Evolutionary conservation across 2,329 filamentous ascomycete species (phyloP), one percentile per base, ranked within the genome.

Genomic region (Clarireedia sp.): DNA sequence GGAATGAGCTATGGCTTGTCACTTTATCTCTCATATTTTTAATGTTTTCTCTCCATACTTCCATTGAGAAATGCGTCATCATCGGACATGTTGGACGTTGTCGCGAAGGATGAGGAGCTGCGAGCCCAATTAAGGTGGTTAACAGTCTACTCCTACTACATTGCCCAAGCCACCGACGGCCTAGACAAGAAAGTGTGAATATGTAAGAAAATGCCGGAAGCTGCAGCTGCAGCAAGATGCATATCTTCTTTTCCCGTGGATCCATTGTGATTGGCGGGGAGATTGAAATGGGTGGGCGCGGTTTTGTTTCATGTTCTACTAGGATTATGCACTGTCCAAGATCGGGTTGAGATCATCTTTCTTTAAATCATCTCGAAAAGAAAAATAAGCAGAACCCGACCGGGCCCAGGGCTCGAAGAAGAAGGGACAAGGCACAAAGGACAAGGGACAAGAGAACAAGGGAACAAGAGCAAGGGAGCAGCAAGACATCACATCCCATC

Each of bases 301-400:
- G n/a, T 54, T 12, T 43, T 33, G 52, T 54, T 54, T 54, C 52
- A 54, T 49, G 19, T 50, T 50, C 21, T 50, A 36, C 52, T 50
- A 43, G 52, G 52, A 54, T 54, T 14, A 14, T 48, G 44, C 43
- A 53, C 33, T 33, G 16, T 29, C 51, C 17, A 49, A 54, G 26
- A 41, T 49, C 24, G 26, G 37, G 47, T 36, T n/a, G 17, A 26
- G 38, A 38, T n/a, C 45, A 21, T 48, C 24, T 24, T 3, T 23
- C 29, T 33, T 33, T 12, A 12, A 33, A 43, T 19, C 16, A 10
- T 12, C 17, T 12, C 38, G 17, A 41, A 17, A 40, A 17, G 10
- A 24, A n/a, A 46, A 12, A 10, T 5, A 48, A 36, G 36, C 19
- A 38, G 17, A n/a, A 47, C 16, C 38, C 43, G 41, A 54, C 33